These are phyloP conservation scores for Jaapia argillacea DNA, from an alignment of 768 basidiomycete genomes.

Conservation along the genomic window DNA sequence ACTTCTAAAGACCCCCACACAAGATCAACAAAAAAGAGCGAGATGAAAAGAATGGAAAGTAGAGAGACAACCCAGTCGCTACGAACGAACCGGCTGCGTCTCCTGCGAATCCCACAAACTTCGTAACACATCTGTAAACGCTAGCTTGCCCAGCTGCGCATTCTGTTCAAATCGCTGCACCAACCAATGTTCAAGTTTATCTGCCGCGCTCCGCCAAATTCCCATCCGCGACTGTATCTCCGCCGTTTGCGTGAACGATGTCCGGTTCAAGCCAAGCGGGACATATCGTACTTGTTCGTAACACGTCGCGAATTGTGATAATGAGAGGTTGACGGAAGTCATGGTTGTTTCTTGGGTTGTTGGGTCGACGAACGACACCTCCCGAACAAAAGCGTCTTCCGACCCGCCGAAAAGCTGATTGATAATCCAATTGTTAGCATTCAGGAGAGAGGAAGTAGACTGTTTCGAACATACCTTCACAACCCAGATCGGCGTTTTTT, in stretches of 20 bases:
- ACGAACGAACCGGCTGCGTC: conserved; percentile 25
- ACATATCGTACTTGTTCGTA: conserved; percentile 84
- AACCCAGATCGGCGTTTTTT: conserved; percentile 87
- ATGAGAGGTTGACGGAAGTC: conserved; percentile 86
- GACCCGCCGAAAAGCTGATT: conserved; percentile 81
- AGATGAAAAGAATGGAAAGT: conserved; percentile 2
- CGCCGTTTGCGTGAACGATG: conserved; percentile 81
- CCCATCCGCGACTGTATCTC: conserved; percentile 79
- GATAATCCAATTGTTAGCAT: conserved; percentile 1
- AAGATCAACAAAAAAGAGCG: conserved; percentile 7
- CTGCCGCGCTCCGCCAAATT: conserved; percentile 73
- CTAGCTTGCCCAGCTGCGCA: conserved; percentile 80
- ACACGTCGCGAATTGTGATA: conserved; percentile 92
- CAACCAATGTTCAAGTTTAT: conserved; percentile 78
- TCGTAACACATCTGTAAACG: conserved; percentile 82
- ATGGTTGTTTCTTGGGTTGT: conserved; percentile 70
- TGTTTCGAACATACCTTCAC: conserved; percentile 56
- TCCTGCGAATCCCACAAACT: conserved; percentile 70
- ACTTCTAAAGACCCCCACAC: conserved; percentile 9
- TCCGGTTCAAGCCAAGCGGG: conserved; percentile 54
- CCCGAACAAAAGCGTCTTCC: conserved; percentile 90
- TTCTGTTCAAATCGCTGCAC: conserved; percentile 88
- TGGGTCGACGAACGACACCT: conserved; percentile 91
- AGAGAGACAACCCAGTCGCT: no score
- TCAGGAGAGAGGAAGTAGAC: conserved; percentile 1